phyloP scores from a whole-genome alignment of 2,329 filamentous ascomycete species.

The Mariannaea sp. region DNA sequence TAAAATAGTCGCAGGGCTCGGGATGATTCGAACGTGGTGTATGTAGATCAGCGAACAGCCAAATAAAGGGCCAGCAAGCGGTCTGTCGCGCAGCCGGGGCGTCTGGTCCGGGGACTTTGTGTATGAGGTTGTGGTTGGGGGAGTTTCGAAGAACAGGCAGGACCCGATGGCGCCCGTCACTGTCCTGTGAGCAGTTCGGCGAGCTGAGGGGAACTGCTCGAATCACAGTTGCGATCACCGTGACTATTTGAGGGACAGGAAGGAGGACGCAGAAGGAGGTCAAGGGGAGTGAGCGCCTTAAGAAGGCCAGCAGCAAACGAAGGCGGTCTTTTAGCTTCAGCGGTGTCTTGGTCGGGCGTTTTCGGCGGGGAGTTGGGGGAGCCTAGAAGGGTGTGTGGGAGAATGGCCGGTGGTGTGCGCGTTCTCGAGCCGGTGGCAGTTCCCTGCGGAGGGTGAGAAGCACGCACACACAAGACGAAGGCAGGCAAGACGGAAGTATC shows the following conservation, averaged over 20 bases:
- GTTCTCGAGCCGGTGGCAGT: slow-evolving; percentile 29
- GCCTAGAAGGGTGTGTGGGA: not conserved
- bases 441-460: slow-evolving; percentile 20
- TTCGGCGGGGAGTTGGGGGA: slow-evolving; percentile 29
- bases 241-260: not conserved
- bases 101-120: slow-evolving; percentile 3
- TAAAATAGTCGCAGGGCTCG: not conserved
- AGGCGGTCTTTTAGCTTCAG: slow-evolving; percentile 19
- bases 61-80: slow-evolving; percentile 15
- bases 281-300: slow-evolving; percentile 6
- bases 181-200: slow-evolving; percentile 5
- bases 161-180: slow-evolving; percentile 12
- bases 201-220: not conserved
- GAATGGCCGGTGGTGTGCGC: slow-evolving; percentile 7
- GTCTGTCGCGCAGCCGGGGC: slow-evolving; percentile 30
- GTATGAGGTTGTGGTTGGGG: slow-evolving; percentile 4
- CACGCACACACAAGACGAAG: slow-evolving; percentile 17
- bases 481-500: not conserved
- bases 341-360: slow-evolving; percentile 34
- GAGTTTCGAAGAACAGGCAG: too few species aligned
- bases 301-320: slow-evolving; percentile 15
- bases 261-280: slow-evolving; percentile 1
- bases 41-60: not conserved
- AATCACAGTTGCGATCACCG: slow-evolving; percentile 5
- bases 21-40: not conserved